Percentiles rank a stretch among this genome's conserved stretches.
Evolutionary conservation across 371 early-diverging fungal genomes (phyloP).

Genomic region (Catenaria anguillulae): DNA sequence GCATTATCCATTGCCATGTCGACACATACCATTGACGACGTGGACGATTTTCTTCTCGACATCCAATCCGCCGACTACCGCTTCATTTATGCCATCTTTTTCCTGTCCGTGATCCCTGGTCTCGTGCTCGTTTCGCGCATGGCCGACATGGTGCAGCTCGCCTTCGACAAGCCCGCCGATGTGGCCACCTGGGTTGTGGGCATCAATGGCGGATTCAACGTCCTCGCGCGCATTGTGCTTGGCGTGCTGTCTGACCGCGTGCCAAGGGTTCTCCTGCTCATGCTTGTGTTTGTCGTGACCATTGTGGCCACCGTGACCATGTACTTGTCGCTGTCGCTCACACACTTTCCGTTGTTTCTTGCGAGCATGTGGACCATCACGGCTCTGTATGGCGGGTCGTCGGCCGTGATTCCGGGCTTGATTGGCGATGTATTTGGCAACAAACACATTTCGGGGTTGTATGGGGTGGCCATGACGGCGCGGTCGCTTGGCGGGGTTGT

Average conservation of each 20-base stretch:
- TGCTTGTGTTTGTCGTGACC: conserved; percentile 17
- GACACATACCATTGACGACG: no score
- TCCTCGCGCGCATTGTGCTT: conserved; percentile 19
- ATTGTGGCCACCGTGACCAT: conserved; percentile 17
- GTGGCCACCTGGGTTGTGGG: no score
- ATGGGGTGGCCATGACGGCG: conserved; percentile 26
- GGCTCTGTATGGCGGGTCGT: conserved; percentile 23
- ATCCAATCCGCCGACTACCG: conserved; percentile 26
- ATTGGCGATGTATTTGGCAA: conserved; percentile 27
- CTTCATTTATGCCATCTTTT: conserved; percentile 33
- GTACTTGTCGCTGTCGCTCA: conserved; percentile 13
- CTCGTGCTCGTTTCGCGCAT: no score
- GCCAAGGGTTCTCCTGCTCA: conserved; percentile 20
- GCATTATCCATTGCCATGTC: no score
- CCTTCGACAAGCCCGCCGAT: conserved; percentile 24
- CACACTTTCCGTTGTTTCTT: conserved; percentile 18
- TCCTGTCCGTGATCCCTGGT: no score
- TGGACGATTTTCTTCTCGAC: conserved; percentile 20
- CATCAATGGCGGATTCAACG: conserved; percentile 23
- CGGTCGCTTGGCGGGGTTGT: conserved; percentile 24
- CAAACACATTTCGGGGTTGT: conserved; percentile 19
- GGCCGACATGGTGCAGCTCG: conserved; percentile 32
- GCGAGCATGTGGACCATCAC: conserved; percentile 21
- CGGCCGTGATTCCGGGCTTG: conserved; percentile 23
- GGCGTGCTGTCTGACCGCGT: conserved; percentile 21